Conservation (phyloP, 139 green algal genomes). For the Axilococcus clingmanii region DNA sequence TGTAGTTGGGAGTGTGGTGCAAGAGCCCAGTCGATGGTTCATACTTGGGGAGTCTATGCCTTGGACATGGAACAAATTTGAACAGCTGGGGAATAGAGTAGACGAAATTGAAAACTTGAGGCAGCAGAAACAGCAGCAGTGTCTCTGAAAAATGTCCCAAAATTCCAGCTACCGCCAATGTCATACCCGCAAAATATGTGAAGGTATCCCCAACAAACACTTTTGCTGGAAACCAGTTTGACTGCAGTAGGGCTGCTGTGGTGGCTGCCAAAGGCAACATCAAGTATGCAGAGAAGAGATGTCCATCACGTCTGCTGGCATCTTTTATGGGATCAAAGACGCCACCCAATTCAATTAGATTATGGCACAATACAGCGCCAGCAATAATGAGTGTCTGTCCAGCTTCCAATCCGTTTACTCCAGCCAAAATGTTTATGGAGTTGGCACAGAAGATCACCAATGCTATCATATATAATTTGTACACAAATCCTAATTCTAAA, state of each 20-base stretch:
- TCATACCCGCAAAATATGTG: constrained; percentile 99
- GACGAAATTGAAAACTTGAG: constrained; percentile 95
- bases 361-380: constrained; percentile 74
- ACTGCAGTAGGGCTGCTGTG: constrained; percentile 75
- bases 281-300: constrained; percentile 91
- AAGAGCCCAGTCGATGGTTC: constrained; percentile 71
- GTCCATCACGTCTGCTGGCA: constrained; percentile 54
- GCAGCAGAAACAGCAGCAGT: constrained; percentile 92
- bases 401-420: constrained; percentile 92
- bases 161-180: constrained; percentile 92
- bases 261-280: constrained; percentile 75
- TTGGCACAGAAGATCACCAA: constrained; percentile 97
- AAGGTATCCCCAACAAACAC: constrained; percentile 99
- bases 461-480: constrained; percentile 91
- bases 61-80: constrained; percentile 88
- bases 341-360: constrained; percentile 46
- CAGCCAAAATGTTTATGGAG: constrained; percentile 96
- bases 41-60: constrained; percentile 84
- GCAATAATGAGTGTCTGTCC: constrained; percentile 91
- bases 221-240: constrained; percentile 76
- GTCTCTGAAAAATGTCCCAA: constrained; percentile 96
- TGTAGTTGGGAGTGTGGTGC: constrained; percentile 76
- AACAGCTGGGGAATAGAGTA: constrained; percentile 95
- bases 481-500: constrained; percentile 77
- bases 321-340: background rate